These are phyloP conservation scores for Jasminum sambac DNA, from an alignment of 257 asterid genomes.

Conservation along the genomic window DNA sequence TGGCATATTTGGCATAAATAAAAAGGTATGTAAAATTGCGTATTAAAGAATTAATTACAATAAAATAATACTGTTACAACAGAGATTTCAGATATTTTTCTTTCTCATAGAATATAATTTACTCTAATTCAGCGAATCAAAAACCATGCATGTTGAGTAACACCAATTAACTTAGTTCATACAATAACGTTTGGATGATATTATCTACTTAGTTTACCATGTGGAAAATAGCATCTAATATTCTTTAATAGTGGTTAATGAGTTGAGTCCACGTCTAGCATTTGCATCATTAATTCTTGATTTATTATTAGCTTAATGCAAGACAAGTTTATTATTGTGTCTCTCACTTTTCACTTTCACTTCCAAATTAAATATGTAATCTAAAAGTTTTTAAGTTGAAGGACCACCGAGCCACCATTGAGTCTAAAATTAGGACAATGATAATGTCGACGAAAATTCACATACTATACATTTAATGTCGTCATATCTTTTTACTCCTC, in stretches of 20 bases:
- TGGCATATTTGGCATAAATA: too few relatives aligned
- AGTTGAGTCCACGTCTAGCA: background rate
- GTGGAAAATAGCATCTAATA: background rate
- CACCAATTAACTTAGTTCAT: background rate
- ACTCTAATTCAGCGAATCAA: background rate
- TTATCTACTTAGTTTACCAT: background rate
- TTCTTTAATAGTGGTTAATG: background rate
- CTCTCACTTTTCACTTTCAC: conserved; percentile 1
- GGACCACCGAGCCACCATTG: conserved; percentile 8
- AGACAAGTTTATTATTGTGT: conserved; percentile 2
- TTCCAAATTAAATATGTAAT: background rate
- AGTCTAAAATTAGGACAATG: background rate
- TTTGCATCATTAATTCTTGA: background rate
- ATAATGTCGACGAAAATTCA: too few relatives aligned
- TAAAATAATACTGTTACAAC: background rate
- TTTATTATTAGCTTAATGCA: background rate
- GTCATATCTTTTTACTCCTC: too few relatives aligned
- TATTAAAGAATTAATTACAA: too few relatives aligned
- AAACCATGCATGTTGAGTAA: background rate
- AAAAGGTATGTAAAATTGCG: too few relatives aligned
- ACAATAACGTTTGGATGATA: background rate
- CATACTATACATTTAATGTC: too few relatives aligned
- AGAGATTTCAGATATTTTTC: background rate
- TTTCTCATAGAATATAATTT: background rate
- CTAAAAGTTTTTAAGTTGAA: conserved; percentile 1